Conservation (phyloP, 2,329 filamentous ascomycete species). For the Chalara sp. region DNA sequence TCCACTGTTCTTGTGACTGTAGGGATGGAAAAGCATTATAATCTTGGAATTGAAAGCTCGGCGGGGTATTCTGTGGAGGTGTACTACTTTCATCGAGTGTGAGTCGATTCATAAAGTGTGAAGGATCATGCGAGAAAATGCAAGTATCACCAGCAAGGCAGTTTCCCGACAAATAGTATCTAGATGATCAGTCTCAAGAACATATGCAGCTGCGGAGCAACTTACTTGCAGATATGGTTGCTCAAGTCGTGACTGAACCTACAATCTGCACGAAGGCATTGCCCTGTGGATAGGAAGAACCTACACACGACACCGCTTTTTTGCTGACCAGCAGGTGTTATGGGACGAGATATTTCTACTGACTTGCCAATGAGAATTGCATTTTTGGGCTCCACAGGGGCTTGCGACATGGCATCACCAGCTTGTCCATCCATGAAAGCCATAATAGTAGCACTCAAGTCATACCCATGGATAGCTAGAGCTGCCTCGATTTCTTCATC, state of each 20-base stretch:
- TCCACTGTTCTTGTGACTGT: slow-evolving; percentile 52
- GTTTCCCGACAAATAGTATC: slow-evolving; percentile 94
- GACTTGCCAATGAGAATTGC: slow-evolving; percentile 82
- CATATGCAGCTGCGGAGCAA: slow-evolving; percentile 3
- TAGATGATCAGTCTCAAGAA: slow-evolving; percentile 29
- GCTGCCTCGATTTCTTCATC: slow-evolving; percentile 95
- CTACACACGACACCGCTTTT: slow-evolving; percentile 92
- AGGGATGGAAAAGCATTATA: slow-evolving; percentile 80
- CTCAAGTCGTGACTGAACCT: slow-evolving; percentile 95
- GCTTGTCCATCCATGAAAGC: slow-evolving; percentile 74
- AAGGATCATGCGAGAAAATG: slow-evolving; percentile 94
- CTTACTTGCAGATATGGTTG: slow-evolving; percentile 96
- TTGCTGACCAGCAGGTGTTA: slow-evolving; percentile 68
- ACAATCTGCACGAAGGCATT: slow-evolving; percentile 91
- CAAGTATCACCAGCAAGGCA: slow-evolving; percentile 91
- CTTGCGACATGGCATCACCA: slow-evolving; percentile 39
- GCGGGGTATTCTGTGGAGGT: slow-evolving; percentile 55
- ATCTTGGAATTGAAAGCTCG: slow-evolving; percentile 74
- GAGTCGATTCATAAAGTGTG: slow-evolving; percentile 76
- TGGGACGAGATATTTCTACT: slow-evolving; percentile 66
- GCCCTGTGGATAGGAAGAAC: slow-evolving; percentile 93
- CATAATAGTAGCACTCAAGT: slow-evolving; percentile 85
- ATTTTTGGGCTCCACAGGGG: slow-evolving; percentile 51
- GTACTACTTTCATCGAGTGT: slow-evolving; percentile 63
- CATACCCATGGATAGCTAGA: slow-evolving; percentile 82